Evolutionary conservation across 441 rosid genomes (phyloP).

Genomic region (Lepidium campestre): DNA sequence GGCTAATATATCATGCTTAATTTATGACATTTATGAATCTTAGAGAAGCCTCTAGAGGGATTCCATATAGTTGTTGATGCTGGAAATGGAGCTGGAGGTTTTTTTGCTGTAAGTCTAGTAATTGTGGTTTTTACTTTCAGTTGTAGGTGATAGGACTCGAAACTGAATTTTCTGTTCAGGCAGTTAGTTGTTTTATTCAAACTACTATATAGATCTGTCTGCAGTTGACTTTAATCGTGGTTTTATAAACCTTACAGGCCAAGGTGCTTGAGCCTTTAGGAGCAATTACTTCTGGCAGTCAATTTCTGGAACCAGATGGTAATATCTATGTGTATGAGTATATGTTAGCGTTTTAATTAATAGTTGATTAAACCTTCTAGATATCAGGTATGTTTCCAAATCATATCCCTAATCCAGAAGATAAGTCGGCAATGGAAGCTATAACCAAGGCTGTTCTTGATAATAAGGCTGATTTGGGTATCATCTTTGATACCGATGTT

Average conservation of each 20-base stretch:
- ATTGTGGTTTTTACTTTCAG: neutral
- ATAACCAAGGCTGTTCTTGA: constrained; percentile 80
- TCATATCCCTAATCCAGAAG: constrained; percentile 99
- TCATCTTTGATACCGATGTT: constrained; percentile 98
- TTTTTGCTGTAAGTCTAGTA: constrained; percentile 72
- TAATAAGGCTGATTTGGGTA: constrained; percentile 91
- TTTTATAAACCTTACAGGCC: constrained; percentile 45
- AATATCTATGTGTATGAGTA: constrained; percentile 19
- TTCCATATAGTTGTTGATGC: constrained; percentile 98
- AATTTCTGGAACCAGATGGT: constrained; percentile 99
- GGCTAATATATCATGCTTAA: constrained; percentile 4
- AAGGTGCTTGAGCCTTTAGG: constrained; percentile 97
- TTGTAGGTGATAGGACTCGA: neutral
- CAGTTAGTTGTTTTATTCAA: neutral
- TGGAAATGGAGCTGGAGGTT: constrained; percentile 99
- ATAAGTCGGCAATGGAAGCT: constrained; percentile 90
- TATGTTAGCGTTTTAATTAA: neutral
- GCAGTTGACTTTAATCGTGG: neutral
- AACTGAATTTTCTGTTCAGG: neutral
- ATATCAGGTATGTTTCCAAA: constrained; percentile 84
- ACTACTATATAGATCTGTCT: neutral
- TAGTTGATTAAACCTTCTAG: constrained; percentile 13
- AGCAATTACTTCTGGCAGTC: constrained; percentile 87
- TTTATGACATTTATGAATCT: constrained; percentile 29
- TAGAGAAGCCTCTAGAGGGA: constrained; percentile 96